A percentile compares a stretch with the other conserved stretches of the same genome.
These are phyloP conservation scores for Fusarium nurragi DNA, from an alignment of 2,329 filamentous ascomycete genomes.

Conservation along the genomic window DNA sequence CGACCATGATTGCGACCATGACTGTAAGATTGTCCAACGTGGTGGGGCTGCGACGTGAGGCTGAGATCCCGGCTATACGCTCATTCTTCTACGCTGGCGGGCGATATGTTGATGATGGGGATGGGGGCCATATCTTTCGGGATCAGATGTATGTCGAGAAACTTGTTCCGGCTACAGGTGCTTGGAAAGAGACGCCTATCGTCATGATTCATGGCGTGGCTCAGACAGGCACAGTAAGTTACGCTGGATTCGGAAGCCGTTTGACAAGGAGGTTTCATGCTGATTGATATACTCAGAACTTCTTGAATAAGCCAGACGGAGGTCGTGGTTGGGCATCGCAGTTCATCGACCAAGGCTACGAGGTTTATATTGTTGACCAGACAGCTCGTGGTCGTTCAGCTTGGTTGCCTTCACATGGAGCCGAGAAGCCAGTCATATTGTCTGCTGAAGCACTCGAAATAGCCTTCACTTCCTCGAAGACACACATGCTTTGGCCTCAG, in stretches of 20 bases:
- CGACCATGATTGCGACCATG: slow-evolving; percentile 19
- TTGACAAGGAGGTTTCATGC: background rate
- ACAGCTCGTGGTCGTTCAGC: slow-evolving; percentile 37
- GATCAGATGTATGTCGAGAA: slow-evolving; percentile 43
- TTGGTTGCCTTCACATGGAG: slow-evolving; percentile 22
- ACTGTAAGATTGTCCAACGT: slow-evolving; percentile 12
- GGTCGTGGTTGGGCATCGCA: slow-evolving; percentile 37
- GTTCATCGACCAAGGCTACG: slow-evolving; percentile 39
- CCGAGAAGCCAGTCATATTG: slow-evolving; percentile 23
- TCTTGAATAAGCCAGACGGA: slow-evolving; percentile 40
- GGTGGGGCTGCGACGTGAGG: background rate
- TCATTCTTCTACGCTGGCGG: slow-evolving; percentile 37
- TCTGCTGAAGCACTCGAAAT: slow-evolving; percentile 33
- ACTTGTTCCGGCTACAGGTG: slow-evolving; percentile 18
- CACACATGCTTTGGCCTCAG: slow-evolving; percentile 38
- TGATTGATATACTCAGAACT: slow-evolving; percentile 30
- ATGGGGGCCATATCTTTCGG: slow-evolving; percentile 33
- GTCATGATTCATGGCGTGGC: slow-evolving; percentile 40
- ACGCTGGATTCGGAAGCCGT: background rate
- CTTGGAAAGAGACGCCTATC: slow-evolving; percentile 24
- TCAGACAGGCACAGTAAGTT: slow-evolving; percentile 37
- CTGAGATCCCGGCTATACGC: slow-evolving; percentile 29
- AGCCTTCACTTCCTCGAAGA: slow-evolving; percentile 28
- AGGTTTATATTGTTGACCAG: slow-evolving; percentile 39
- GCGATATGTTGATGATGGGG: slow-evolving; percentile 32